Conservation (phyloP, 495 filamentous ascomycete species). For the Oleoguttula mirabilis region DNA sequence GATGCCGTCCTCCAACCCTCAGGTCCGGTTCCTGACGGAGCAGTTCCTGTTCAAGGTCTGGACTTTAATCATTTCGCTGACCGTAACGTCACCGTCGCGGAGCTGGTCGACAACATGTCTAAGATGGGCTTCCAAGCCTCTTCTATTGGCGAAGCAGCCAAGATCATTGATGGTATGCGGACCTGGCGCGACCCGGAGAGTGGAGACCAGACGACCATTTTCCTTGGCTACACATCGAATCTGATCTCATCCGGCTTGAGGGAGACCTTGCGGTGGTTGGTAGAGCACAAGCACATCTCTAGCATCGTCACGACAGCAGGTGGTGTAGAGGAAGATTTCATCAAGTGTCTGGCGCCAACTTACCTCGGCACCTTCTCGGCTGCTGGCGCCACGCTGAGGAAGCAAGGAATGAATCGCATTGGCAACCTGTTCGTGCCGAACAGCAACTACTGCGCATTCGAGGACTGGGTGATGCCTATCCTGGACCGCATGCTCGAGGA, state of each 20-base stretch:
- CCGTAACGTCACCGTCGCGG: conserved; percentile 66
- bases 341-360: conserved; percentile 90
- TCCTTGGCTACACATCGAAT: conserved; percentile 94
- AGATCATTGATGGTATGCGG: conserved; percentile 90
- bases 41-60: conserved; percentile 66
- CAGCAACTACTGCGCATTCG: conserved; percentile 89
- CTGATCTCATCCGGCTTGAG: conserved; percentile 90
- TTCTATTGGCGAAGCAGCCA: conserved; percentile 67
- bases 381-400: conserved; percentile 59
- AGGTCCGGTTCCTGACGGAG: conserved; percentile 60
- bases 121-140: conserved; percentile 88
- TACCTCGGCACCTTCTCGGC: conserved; percentile 79
- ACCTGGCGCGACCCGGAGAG: conserved; percentile 64
- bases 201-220: conserved; percentile 69
- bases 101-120: conserved; percentile 70
- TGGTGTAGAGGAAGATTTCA: conserved; percentile 95
- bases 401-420: conserved; percentile 83
- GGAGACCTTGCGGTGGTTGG: conserved; percentile 81
- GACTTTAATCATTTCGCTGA: conserved; percentile 75
- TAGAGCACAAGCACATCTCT: conserved; percentile 80
- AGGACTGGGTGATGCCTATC: conserved; percentile 93
- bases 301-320: conserved; percentile 91
- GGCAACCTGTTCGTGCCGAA: conserved; percentile 96
- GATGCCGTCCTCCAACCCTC: conserved; percentile 85
- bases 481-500: conserved; percentile 83